Percentiles rank a stretch among this genome's conserved stretches.
Conservation (phyloP, 192 early-diverging fungal genomes). For the Lunasporangiospora selenospora region DNA sequence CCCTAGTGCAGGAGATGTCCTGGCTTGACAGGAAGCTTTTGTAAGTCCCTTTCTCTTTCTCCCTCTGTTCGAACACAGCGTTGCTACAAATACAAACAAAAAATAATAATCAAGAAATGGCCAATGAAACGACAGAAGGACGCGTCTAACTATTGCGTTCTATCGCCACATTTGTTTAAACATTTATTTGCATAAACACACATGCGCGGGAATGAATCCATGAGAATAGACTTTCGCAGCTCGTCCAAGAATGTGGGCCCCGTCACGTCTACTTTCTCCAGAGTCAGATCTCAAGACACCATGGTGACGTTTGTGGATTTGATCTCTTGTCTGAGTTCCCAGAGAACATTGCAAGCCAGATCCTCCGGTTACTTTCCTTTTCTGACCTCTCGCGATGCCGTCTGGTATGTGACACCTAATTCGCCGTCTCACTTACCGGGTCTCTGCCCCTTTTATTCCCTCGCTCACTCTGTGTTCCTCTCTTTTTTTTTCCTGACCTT, state of each 20-base stretch:
- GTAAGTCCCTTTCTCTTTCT: slow-evolving; percentile 28
- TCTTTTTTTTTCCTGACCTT: neutral
- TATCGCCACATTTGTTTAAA: neutral
- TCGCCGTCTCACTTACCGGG: neutral
- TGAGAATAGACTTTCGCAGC: slow-evolving; percentile 22
- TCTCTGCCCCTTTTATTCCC: neutral
- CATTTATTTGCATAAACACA: neutral
- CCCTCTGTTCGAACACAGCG: no score
- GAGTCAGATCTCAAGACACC: slow-evolving; percentile 2
- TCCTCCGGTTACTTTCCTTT: slow-evolving; percentile 19
- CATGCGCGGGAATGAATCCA: neutral
- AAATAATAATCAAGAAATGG: neutral
- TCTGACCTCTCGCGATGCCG: slow-evolving; percentile 28
- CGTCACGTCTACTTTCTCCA: slow-evolving; percentile 25
- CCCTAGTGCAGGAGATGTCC: slow-evolving; percentile 20
- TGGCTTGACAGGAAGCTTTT: slow-evolving; percentile 31
- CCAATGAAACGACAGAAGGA: neutral
- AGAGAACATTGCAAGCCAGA: neutral
- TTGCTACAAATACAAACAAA: neutral
- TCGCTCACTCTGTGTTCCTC: neutral
- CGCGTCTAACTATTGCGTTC: neutral
- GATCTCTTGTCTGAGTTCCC: slow-evolving; percentile 24
- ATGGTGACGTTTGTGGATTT: slow-evolving; percentile 26
- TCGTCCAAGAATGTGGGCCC: slow-evolving; percentile 19
- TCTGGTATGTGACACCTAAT: slow-evolving; percentile 2